Evolutionary conservation across 2,329 filamentous ascomycete genomes (phyloP).

Genomic region (Penicillium sp.): DNA sequence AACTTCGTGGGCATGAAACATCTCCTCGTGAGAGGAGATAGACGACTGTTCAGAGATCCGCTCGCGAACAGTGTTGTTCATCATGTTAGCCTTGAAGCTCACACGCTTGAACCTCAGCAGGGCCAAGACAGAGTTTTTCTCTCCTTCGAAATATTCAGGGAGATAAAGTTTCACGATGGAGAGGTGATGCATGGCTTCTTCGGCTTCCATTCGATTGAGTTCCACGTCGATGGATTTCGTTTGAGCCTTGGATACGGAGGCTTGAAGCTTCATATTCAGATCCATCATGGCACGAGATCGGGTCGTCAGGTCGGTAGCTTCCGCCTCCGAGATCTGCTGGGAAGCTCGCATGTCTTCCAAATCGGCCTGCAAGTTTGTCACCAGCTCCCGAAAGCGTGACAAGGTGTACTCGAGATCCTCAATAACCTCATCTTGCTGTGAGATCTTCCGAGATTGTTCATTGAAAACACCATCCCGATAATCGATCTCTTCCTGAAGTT

Average conservation of each 20-base stretch:
- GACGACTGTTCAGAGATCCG: constrained; percentile 65
- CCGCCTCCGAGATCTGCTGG: constrained; percentile 85
- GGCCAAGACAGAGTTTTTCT: constrained; percentile 82
- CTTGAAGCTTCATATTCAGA: constrained; percentile 88
- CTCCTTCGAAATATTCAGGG: constrained; percentile 75
- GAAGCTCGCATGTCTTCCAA: constrained; percentile 90
- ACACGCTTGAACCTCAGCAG: constrained; percentile 84
- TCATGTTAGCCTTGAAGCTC: constrained; percentile 78
- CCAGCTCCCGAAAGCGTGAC: constrained; percentile 81
- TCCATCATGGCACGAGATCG: constrained; percentile 95
- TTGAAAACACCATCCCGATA: constrained; percentile 78
- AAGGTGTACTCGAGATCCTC: constrained; percentile 90
- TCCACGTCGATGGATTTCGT: constrained; percentile 93
- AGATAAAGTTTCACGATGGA: constrained; percentile 86
- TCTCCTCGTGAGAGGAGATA: constrained; percentile 69
- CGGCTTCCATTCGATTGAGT: constrained; percentile 77
- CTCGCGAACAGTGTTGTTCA: constrained; percentile 76
- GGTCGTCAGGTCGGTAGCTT: constrained; percentile 84
- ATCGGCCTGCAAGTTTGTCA: constrained; percentile 79
- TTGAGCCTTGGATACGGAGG: constrained; percentile 85
- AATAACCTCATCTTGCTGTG: constrained; percentile 73
- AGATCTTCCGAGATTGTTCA: constrained; percentile 72
- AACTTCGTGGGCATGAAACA: constrained; percentile 75
- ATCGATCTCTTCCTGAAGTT: constrained; percentile 90
- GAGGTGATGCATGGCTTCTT: constrained; percentile 84